Base-by-base conservation (phyloP, 2,329 filamentous ascomycete genomes). In the Scedosporium dehoogii region DNA sequence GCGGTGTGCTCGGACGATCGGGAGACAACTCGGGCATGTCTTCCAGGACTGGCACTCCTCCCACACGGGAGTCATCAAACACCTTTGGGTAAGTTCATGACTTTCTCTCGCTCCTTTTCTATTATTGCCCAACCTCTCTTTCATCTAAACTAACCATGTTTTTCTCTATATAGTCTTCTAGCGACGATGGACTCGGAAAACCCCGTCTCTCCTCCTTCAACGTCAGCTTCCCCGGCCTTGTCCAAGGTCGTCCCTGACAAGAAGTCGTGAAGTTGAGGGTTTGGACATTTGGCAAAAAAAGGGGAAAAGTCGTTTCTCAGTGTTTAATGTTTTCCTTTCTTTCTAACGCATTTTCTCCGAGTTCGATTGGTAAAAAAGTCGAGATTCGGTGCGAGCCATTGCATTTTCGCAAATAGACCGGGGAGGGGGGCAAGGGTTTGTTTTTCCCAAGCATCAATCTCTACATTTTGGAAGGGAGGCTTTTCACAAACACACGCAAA, bases 11-110 rank as follows among this genome's bases (percentile, higher is more conserved):
- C 67, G 84, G 84, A 68, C 86, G 90, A 69, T 84, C 86, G 65
- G 87, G 86, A 64, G 92, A 96, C 70, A 92, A 96, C 69, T 97
- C 92, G 65, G 90, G 86, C 69, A 85, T 88, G 68, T 96, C 91
- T 62, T 97, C 92, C 64, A 87, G 94, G 68, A 96, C 91, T 62
- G 91, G 90, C 69, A 97, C 93, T 58, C 92, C 92, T 62, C 90
- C 92, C 56, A 84, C 83, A 21, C 75, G 78, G 62, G 76, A 80
- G 65, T 73, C 69, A 71, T 85, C 87, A 68, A 99, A 99, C 80
- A 88, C 92, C 69, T 99, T 96, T 80, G 93, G 91, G 92, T 97
- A 85, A 82, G 88, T 67, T 44, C 2, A 10, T 59, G 38, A 6
- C 6, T 33, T 16, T 9, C 23, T 18, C 29, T 25, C 10, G 7